Base-by-base conservation (phyloP, 1,139 yeast species). In the Candida gigantensis region DNA sequence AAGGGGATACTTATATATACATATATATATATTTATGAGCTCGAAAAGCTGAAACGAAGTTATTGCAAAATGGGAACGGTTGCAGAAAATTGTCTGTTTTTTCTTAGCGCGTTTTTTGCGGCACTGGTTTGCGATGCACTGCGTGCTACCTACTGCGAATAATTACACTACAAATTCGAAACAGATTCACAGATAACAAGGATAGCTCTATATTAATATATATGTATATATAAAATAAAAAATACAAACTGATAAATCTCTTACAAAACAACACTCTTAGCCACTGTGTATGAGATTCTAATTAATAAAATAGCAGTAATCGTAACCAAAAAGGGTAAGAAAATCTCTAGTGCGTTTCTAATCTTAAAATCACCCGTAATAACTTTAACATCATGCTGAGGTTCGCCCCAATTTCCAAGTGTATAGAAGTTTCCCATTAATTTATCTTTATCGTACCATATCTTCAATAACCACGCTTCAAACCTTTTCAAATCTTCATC, bases 381-480 rank as follows among this genome's bases (percentile, higher is more conserved):
- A 2, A 61, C 51, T 28, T 49, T 45, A 9, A 44, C 40, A 17
- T 41, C 32, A n/a, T 41, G 41, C 28, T 50, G 45, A 3, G 49
- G 49, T 5, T 57, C 57, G 4, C 26, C 32, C 46, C 44, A 40
- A 24, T 40, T 24, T 3, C 95, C 95, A 3, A 68, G 62, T 20
- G 63, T 55, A 51, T 79, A 82, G 52, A 77, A 86, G 24, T 60
- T 55, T 10, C 74, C 79, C 78, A 92, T 68, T 39, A 83, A 57
- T 32, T 58, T 60, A 58, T 92, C 97, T 58, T 92, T 92, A 45
- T 79, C 83, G 30, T 66, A 57, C 97, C 97, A 92, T n/a, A 78
- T 62, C 2, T 72, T 62, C 44, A 70, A 72, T 32, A 92, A 60
- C 98, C 98, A 92, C 20, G 71, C 60, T 41, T 83, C 88, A 55